Evolutionary conservation across 306 rosid species (phyloP).

Genomic region (Styphnolobium japonicum): DNA sequence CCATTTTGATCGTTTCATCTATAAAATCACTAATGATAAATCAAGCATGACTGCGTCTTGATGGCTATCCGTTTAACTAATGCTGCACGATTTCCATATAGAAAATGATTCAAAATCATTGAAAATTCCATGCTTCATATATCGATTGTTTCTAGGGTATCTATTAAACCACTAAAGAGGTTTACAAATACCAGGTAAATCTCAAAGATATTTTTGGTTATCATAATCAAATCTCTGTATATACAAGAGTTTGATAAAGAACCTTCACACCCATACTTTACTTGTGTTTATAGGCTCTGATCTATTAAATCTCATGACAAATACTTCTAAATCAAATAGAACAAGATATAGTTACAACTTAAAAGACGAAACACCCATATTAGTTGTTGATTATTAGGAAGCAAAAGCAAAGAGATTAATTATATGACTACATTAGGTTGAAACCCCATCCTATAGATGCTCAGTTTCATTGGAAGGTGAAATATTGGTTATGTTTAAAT

Average conservation of each 20-base stretch:
- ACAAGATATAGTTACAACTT: not conserved
- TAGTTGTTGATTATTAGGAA: conserved; percentile 16
- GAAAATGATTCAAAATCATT: conserved; percentile 25
- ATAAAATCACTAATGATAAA: conserved; percentile 20
- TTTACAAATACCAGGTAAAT: not conserved
- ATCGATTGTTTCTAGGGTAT: not conserved
- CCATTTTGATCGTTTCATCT: conserved; percentile 36
- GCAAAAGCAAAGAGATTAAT: not conserved
- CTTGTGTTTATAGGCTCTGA: not conserved
- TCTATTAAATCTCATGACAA: not conserved
- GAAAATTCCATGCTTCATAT: conserved; percentile 4
- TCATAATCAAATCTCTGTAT: not conserved
- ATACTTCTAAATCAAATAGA: not conserved
- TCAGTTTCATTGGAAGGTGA: not conserved
- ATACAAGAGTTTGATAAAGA: not conserved
- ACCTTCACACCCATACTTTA: not conserved
- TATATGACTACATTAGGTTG: not conserved
- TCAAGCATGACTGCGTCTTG: conserved; percentile 30
- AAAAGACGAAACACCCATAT: not conserved
- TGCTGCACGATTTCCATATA: conserved; percentile 18
- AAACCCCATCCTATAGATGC: not conserved
- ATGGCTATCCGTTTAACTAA: conserved; percentile 22
- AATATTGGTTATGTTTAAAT: not conserved
- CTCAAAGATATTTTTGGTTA: not conserved
- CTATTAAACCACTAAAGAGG: conserved; percentile 8